Conservation (phyloP, 345 rosid genomes). For the Boechera retrofracta region DNA sequence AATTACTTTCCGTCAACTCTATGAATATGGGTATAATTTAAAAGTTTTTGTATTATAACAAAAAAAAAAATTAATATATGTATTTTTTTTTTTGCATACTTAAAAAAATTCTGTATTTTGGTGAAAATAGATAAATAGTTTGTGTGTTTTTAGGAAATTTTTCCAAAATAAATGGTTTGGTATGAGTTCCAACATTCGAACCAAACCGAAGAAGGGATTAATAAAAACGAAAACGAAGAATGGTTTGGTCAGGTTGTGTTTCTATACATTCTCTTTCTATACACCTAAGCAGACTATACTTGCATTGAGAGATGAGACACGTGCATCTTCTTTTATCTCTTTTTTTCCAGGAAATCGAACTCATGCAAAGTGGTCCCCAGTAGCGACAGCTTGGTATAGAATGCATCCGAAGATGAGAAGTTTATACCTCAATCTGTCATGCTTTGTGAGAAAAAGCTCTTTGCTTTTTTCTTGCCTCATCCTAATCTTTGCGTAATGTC, state of each 20-base stretch:
- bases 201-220: neutral
- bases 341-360: constrained; percentile 77
- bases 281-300: neutral
- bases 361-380: constrained; percentile 99
- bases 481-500: neutral
- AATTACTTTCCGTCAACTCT: no score
- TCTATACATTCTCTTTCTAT: constrained; percentile 8
- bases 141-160: no score
- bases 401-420: constrained; percentile 88
- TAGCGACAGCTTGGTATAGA: constrained; percentile 93
- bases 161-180: no score
- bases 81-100: constrained; percentile 5
- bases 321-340: neutral
- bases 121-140: no score
- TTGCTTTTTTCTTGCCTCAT: neutral
- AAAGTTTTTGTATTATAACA: no score
- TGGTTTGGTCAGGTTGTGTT: constrained; percentile 38
- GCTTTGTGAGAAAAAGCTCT: neutral
- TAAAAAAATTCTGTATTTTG: no score
- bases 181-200: constrained; percentile 4
- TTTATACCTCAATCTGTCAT: constrained; percentile 1
- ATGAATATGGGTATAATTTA: no score
- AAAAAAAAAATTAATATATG: no score
- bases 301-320: constrained; percentile 9
- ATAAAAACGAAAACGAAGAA: neutral